These are phyloP conservation scores for Sclerotinia subarctica DNA, from an alignment of 2,329 filamentous ascomycete species.

Conservation along the genomic window DNA sequence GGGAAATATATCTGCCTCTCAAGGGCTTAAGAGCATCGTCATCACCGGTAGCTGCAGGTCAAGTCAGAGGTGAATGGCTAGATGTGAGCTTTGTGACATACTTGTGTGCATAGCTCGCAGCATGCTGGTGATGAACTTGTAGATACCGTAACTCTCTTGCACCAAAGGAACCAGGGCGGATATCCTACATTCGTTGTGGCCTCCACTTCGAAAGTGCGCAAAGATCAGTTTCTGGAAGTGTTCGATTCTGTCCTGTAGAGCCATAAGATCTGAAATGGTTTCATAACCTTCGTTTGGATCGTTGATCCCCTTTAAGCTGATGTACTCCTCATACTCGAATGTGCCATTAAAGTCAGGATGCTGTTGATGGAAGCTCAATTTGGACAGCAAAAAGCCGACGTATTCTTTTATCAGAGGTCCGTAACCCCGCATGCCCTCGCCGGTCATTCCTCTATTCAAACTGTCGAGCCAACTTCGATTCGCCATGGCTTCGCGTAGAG, in stretches of 20 bases:
- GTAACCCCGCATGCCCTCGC: constrained; percentile 87
- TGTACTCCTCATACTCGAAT: constrained; percentile 99
- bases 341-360: constrained; percentile 98
- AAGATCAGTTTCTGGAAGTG: constrained; percentile 98
- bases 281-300: constrained; percentile 98
- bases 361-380: constrained; percentile 93
- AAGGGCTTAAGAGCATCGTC: constrained; percentile 88
- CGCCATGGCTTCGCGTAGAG: constrained; percentile 81
- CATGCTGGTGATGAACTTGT: constrained; percentile 99
- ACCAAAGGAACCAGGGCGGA: constrained; percentile 90
- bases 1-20: constrained; percentile 84
- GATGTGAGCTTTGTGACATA: constrained; percentile 45
- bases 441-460: constrained; percentile 75
- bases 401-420: constrained; percentile 93
- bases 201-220: constrained; percentile 86
- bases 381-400: constrained; percentile 90
- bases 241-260: constrained; percentile 95
- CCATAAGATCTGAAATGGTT: constrained; percentile 95
- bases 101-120: constrained; percentile 94
- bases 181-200: constrained; percentile 95
- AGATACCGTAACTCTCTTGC: constrained; percentile 97
- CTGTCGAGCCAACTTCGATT: constrained; percentile 92
- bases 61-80: constrained; percentile 17
- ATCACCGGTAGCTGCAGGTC: constrained; percentile 72
- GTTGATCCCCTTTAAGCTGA: constrained; percentile 95